A percentile compares a stretch with the other conserved stretches of the same genome.
Conservation (phyloP, 768 basidiomycete genomes). For the Clitopilus passeckerianus region DNA sequence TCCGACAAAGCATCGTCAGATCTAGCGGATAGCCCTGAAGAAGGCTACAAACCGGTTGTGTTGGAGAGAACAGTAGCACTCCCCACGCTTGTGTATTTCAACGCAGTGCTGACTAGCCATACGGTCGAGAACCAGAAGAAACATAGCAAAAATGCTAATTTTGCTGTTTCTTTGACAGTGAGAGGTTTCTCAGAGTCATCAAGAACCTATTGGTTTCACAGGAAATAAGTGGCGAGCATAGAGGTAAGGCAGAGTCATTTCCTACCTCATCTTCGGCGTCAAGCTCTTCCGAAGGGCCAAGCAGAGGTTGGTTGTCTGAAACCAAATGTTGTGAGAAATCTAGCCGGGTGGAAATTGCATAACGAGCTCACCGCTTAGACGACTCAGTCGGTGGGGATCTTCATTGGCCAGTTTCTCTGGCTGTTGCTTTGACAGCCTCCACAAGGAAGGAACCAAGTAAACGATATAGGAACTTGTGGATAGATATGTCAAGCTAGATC, state of each 20-base stretch:
- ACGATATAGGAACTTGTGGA: background rate
- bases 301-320: background rate
- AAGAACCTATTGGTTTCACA: background rate
- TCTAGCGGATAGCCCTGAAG: background rate
- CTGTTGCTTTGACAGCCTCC: background rate
- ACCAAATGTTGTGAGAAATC: background rate
- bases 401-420: background rate
- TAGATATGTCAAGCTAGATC: background rate
- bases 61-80: background rate
- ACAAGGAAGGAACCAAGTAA: background rate
- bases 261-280: background rate
- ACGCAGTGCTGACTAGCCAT: background rate
- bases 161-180: background rate
- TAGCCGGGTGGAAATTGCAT: background rate
- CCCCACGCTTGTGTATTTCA: background rate
- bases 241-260: background rate
- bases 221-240: background rate
- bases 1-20: background rate
- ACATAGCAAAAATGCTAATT: background rate
- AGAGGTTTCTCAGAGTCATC: background rate
- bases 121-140: background rate
- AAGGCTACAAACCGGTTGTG: background rate
- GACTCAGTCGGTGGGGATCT: background rate
- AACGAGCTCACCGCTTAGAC: background rate
- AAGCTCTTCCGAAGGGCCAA: background rate